phyloP scores from a whole-genome alignment of 2,329 filamentous ascomycete genomes.

The Clonostachys rhizophaga region DNA sequence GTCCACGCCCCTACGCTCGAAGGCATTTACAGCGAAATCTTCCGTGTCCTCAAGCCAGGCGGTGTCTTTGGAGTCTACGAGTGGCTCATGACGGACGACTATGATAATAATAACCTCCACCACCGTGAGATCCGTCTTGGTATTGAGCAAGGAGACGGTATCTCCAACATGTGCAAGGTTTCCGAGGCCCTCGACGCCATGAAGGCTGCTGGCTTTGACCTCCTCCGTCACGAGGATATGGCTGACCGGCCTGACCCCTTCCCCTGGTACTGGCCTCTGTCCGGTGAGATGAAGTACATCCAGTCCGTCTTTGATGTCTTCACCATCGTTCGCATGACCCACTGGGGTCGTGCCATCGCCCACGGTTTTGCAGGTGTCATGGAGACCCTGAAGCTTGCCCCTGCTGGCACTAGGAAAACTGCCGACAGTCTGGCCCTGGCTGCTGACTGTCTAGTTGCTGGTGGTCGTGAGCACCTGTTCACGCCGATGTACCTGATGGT shows the following conservation, averaged over 20 bases:
- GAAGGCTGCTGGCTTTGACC: conserved; percentile 79
- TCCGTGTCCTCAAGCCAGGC: conserved; percentile 91
- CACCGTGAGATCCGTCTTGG: conserved; percentile 89
- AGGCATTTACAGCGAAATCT: conserved; percentile 92
- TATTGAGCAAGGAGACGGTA: conserved; percentile 94
- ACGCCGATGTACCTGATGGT: conserved; percentile 99
- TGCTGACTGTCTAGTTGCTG: conserved; percentile 81
- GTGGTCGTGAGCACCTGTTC: conserved; percentile 86
- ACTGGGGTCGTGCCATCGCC: conserved; percentile 68
- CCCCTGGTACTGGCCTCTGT: conserved; percentile 93
- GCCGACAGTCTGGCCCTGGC: conserved; percentile 81
- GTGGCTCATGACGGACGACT: conserved; percentile 97
- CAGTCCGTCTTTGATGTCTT: conserved; percentile 74
- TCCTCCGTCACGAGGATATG: conserved; percentile 82
- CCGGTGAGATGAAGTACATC: conserved; percentile 80
- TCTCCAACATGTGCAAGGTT: conserved; percentile 93
- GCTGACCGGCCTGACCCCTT: conserved; percentile 69
- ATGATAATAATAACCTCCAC: conserved; percentile 81
- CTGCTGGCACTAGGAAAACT: conserved; percentile 87
- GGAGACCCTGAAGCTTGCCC: conserved; percentile 72
- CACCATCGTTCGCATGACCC: conserved; percentile 86
- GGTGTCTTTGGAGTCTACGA: conserved; percentile 97
- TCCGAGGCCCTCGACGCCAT: conserved; percentile 79
- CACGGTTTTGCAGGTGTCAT: conserved; percentile 74
- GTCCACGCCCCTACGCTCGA: conserved; percentile 88